phyloP scores from a whole-genome alignment of 148 eudicot genomes.

The Camellia japonica region DNA sequence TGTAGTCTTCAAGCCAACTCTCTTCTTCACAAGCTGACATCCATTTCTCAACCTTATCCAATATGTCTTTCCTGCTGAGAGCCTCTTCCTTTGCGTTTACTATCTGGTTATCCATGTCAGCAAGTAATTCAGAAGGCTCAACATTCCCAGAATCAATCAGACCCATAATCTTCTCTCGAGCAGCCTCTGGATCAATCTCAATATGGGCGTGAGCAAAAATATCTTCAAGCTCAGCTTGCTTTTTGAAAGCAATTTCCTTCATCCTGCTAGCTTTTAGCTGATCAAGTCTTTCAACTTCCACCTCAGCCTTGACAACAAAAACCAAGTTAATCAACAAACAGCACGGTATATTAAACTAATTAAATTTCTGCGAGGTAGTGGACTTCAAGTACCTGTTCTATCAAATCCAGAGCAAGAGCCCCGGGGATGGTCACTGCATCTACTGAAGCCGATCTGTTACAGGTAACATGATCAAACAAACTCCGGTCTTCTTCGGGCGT shows the following conservation, averaged over 20 bases:
- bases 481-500: conserved; percentile 70
- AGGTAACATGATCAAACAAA: conserved; percentile 91
- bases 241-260: conserved; percentile 98
- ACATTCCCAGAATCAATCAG: conserved; percentile 90
- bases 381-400: conserved; percentile 65
- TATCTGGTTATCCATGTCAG: conserved; percentile 96
- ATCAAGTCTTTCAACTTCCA: conserved; percentile 96
- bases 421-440: conserved; percentile 85
- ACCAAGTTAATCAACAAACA: conserved; percentile 5
- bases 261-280: conserved; percentile 87
- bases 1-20: conserved; percentile 99
- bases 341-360: conserved; percentile 1
- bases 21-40: conserved; percentile 99
- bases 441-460: conserved; percentile 80
- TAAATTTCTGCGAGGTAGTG: conserved; percentile 9
- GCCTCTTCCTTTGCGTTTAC: conserved; percentile 91
- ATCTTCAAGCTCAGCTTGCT: conserved; percentile 90
- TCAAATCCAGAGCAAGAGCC: conserved; percentile 89
- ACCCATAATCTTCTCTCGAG: conserved; percentile 71
- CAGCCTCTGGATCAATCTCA: conserved; percentile 89
- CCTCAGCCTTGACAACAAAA: conserved; percentile 67
- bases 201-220: conserved; percentile 88
- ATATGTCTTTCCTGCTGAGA: conserved; percentile 84
- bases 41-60: conserved; percentile 99
- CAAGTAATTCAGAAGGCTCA: conserved; percentile 88